Evolutionary conservation across 805 yeast genomes (phyloP), one percentile per base, ranked within the genome.

Genomic region (Starmerella stigmatis): DNA sequence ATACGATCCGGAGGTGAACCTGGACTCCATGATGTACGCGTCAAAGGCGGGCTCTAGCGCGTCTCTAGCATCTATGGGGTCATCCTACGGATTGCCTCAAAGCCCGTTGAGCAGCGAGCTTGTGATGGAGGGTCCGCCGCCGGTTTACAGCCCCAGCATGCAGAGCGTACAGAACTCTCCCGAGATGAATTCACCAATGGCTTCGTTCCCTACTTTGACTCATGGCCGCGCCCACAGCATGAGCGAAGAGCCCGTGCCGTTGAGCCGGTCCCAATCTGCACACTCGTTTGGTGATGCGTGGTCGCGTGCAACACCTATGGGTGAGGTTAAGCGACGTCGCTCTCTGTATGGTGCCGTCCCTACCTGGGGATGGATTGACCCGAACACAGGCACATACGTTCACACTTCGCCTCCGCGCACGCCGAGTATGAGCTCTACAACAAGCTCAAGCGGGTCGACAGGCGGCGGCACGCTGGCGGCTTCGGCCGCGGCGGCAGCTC

Each of bases 401-500:
- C 41, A 26, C 13, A 20, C 25, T 16, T 28, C 41, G 12, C 33
- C 41, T 4, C 23, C 41, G 26, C 40, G 40, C 21, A 36, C 40
- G 19, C 38, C 38, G n/a, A 34, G 38, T 19, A 20, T 27, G 31
- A 36, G 31, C 31, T 36, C 41, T 16, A 17, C 30, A 3, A 36
- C 28, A 5, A 22, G 33, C 33, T 21, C 33, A 9, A 8, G 17
- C 4, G 44, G 44, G 22, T 31, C 44, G 20, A 17, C 5, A n/a
- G n/a, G n/a, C 5, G 23, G 30, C 9, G 29, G 29, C 21, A 31
- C 53, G 11, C 20, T 45, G n/a, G 54, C 54, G 3, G 46, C 53
- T 2, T 40, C 53, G 2, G 54, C 54, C 2, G 54, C 54, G 7
- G 49, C 48, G 4, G 53, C 54, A 10, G 54, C 54, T 0, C 27